These are phyloP conservation scores for Dipteronia dyeriana DNA, from an alignment of 345 rosid genomes.

Conservation along the genomic window DNA sequence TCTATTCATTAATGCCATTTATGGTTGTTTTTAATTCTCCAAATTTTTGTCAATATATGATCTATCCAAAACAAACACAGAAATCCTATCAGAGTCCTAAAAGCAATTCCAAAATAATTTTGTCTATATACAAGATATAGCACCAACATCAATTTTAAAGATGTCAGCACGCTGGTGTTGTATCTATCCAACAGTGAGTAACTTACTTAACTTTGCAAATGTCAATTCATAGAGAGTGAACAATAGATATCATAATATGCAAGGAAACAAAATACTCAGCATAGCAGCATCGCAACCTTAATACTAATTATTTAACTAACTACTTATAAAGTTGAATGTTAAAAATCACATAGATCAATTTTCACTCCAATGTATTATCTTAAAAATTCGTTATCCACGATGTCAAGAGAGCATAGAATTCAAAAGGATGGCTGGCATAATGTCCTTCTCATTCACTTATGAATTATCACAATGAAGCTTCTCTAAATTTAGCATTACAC, in stretches of 20 bases:
- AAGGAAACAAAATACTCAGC: not conserved
- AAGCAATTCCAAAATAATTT: not conserved
- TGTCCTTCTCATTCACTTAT: not conserved
- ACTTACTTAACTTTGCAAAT: not conserved
- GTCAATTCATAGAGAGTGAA: not conserved
- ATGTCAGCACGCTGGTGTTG: not conserved
- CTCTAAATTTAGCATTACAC: not conserved
- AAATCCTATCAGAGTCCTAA: not conserved
- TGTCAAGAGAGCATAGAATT: not conserved
- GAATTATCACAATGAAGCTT: constrained; percentile 2
- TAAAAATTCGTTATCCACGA: not conserved
- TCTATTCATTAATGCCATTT: constrained; percentile 19
- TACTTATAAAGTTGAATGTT: not conserved
- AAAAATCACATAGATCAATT: not conserved
- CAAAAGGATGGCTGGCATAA: not conserved
- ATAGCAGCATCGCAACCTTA: constrained; percentile 1
- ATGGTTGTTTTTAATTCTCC: constrained; percentile 12
- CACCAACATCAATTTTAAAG: not conserved
- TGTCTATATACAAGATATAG: not conserved
- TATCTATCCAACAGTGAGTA: not conserved
- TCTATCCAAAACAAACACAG: not conserved
- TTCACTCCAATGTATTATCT: not conserved
- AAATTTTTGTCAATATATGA: not conserved
- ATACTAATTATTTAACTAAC: not conserved
- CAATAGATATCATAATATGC: not conserved